Evolutionary conservation across 1,284 basidiomycete species (phyloP), one percentile per base, ranked within the genome.

Genomic region (Cryptococcus floricola): DNA sequence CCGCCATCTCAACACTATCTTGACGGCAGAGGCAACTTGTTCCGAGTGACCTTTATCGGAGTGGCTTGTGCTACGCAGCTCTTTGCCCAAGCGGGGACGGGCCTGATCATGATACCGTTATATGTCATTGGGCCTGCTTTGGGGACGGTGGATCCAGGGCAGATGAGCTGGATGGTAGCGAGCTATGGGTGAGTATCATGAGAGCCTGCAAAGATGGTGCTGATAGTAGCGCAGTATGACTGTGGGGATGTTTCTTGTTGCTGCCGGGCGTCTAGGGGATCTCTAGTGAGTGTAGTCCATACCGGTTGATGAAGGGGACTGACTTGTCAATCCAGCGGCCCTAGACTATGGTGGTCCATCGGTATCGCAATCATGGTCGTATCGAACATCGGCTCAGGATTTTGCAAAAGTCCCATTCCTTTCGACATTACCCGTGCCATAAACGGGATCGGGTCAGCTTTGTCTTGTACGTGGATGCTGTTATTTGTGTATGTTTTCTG

Each of bases 361-460:
- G 63, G 61, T 4, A 51, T 18, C 34, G 47, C 55, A 3, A 37
- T 65, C 39, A 48, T 58, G 16, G 49, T 58, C 44, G 44, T 53
- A 2, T 44, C 60, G 25, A 65, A 64, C 44, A 25, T 65, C 14
- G 63, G 47, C 13, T 50, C 59, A 2, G 64, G 63, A 13, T 67
- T 67, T 46, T 64, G 64, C 49, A 54, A 39, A 4, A 43, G 56
- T 1, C 50, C 43, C 18, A 61, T 69, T 25, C 57, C 60, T 3
- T 67, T 69, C 48, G 63, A 69, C 52, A 56, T 67, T 28, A 58
- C 55, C 49, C 58, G 69, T 14, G 69, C 63, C 3, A 46, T 71
- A 38, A 57, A 61, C 28, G 69, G 69, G 10, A 52, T 68, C 12
- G 69, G 69, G 6, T 60, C 64, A 9, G 66, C 67, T 9, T 50